Evolutionary conservation across 345 rosid genomes (phyloP).

Genomic region (Xanthoceras sorbifolium): DNA sequence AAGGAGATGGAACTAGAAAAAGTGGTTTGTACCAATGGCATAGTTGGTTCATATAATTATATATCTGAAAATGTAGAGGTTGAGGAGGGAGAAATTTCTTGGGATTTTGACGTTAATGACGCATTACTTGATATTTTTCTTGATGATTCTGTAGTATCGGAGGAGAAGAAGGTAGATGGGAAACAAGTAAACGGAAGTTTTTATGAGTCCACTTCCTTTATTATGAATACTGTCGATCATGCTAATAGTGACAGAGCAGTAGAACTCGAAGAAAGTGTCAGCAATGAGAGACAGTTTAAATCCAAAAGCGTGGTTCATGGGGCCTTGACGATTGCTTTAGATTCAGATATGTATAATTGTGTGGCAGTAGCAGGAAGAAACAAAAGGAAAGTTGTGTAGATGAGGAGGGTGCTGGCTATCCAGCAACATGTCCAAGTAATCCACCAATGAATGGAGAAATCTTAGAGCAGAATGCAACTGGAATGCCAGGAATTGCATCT

Average conservation of each 20-base stretch:
- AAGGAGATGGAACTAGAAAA: constrained; percentile 41
- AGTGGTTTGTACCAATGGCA: constrained; percentile 23
- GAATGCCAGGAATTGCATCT: constrained; percentile 29
- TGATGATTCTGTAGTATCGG: constrained; percentile 29
- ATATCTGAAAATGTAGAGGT: constrained; percentile 44
- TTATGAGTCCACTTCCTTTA: constrained; percentile 17
- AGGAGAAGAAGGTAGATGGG: constrained; percentile 32
- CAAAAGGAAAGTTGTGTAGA: constrained; percentile 24
- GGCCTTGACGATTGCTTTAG: constrained; percentile 20
- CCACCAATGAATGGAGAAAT: constrained; percentile 5
- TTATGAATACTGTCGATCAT: constrained; percentile 6
- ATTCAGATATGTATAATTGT: not conserved
- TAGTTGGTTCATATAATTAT: constrained; percentile 15
- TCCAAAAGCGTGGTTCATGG: constrained; percentile 25
- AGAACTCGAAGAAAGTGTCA: constrained; percentile 21
- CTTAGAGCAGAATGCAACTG: constrained; percentile 26
- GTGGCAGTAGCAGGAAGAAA: constrained; percentile 19
- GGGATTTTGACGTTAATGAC: constrained; percentile 29
- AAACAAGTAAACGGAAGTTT: constrained; percentile 23
- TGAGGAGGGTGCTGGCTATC: constrained; percentile 23
- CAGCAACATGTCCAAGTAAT: constrained; percentile 9
- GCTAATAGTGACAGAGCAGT: constrained; percentile 1
- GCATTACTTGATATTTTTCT: constrained; percentile 25
- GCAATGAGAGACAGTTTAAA: constrained; percentile 25
- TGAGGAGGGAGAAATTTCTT: constrained; percentile 66